Evolutionary conservation across 352 stramenopile genomes (phyloP), one percentile per base, ranked within the genome.

Genomic region (Pythium chondricola): DNA sequence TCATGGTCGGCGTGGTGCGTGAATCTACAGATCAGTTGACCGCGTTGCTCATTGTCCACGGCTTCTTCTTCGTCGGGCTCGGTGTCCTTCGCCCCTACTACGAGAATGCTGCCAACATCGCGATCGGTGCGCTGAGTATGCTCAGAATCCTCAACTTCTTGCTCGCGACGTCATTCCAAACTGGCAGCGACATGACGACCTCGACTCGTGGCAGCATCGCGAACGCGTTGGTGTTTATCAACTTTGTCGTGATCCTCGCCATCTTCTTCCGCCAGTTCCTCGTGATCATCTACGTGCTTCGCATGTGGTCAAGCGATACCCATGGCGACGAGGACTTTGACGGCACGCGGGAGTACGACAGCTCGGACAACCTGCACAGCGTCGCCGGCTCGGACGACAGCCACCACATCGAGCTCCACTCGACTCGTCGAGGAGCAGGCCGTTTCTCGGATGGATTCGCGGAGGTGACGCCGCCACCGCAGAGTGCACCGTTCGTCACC

Each of bases 211-310:
- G 55, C 4, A 55, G 52, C 13, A 41, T 85, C 17, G 74, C 77
- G 8, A 70, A 83, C 33, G 49, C 51, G 20, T 82, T 86, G 24
- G 70, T 85, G 32, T 51, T 71, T 5, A 55, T 80, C 53, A 89
- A 89, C 48, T 71, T 74, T 26, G 33, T 74, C 36, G 54, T 86
- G 3, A 63, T 89, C 13, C 52, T 85, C 16, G 20, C 71, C 24
- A 66, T 84, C 9, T 85, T 84, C 37, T 59, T 69, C 18, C 74
- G 77, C 20, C 74, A 83, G 44, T 56, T 86, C 14, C 58, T 72
- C 1, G 71, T 86, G 45, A 78, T 86, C 38, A 39, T 83, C 18
- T 51, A 75, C 26, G 61, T 64, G 27, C 37, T 83, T 3, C 69
- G 74, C 25, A 63, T 66, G 21, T 88, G 75, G 75, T 71, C 67